phyloP scores from a whole-genome alignment of 2,329 filamentous ascomycete genomes.

The Cladosporium velox region DNA sequence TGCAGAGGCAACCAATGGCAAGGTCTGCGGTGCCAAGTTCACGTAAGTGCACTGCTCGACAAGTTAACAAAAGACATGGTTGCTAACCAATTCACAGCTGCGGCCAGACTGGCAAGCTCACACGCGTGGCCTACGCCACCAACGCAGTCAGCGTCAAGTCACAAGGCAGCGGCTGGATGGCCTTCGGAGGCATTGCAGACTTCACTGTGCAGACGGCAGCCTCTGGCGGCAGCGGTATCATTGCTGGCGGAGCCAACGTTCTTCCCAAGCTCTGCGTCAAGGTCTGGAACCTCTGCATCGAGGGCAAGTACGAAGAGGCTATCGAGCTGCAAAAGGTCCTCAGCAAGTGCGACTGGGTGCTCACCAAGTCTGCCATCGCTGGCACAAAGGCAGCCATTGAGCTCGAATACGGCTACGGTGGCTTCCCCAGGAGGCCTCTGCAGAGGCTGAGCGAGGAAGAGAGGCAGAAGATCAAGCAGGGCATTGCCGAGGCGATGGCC shows the following conservation, averaged over 20 bases:
- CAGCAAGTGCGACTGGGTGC: constrained; percentile 76
- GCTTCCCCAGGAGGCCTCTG: constrained; percentile 71
- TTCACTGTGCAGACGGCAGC: constrained; percentile 81
- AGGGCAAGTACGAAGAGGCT: constrained; percentile 74
- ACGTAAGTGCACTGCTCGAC: constrained; percentile 57
- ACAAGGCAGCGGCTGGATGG: constrained; percentile 65
- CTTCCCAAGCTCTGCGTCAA: constrained; percentile 79
- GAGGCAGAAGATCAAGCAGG: constrained; percentile 33
- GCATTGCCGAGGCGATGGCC: constrained; percentile 35
- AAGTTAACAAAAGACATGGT: neutral
- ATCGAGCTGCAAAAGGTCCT: constrained; percentile 75
- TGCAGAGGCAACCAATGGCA: constrained; percentile 70
- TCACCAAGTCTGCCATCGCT: constrained; percentile 79
- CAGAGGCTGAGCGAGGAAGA: constrained; percentile 62
- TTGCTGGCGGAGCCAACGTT: constrained; percentile 82
- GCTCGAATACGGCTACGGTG: constrained; percentile 79
- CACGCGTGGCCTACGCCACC: constrained; percentile 72
- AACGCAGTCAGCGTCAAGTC: constrained; percentile 67
- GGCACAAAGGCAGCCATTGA: constrained; percentile 85
- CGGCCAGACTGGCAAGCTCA: constrained; percentile 82
- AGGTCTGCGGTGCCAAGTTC: constrained; percentile 83
- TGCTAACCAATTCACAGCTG: constrained; percentile 39
- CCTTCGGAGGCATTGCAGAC: constrained; percentile 84
- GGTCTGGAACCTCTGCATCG: constrained; percentile 73
- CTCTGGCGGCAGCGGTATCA: constrained; percentile 79